Evolutionary conservation across 352 stramenopile species (phyloP), one percentile per base, ranked within the genome.

Genomic region (Pythium utonaiense): DNA sequence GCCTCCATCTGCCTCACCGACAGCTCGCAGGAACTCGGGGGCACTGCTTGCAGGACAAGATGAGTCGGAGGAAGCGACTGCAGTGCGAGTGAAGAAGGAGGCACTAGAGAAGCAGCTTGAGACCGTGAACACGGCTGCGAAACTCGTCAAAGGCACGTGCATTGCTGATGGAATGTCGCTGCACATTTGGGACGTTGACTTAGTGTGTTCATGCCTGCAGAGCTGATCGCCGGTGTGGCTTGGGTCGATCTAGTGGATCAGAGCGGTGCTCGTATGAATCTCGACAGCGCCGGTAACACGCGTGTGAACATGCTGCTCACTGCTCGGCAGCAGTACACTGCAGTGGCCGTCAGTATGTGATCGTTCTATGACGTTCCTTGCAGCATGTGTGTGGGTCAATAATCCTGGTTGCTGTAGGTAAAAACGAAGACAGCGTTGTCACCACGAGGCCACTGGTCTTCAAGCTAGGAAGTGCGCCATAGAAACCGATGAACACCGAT

Each of bases 61-160:
- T 74, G 33, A 53, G 1, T 33, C 31, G 41, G 57, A 69, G 0
- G 63, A 64, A 33, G 69, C 75, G 1, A 64, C 71, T 28, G 24
- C 77, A 9, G 38, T 36, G 14, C 68, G 60, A 0, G 62, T 69
- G 4, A 77, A 77, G 65, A 83, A 82, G 49, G 50, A 65, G 19
- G 44, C 60, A 0, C 58, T 74, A 7, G 78, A 89, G 56, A 73
- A 59, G 22, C 73, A 91, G 19, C 59, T 91, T 14, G 67, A 88
- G 36, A 69, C 83, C 19, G 53, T 91, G 17, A 71, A 68, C 34
- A 36, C 56, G 19, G 81, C 81, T 7, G 66, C 74, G 25, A 79
- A 69, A 27, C 42, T 80, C 27, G 69, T 72, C 10, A 88, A 86
- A 83, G 78, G 80, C 87, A 45, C n/a, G n/a, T n/a, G n/a, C n/a